Base-by-base conservation (phyloP, 768 basidiomycete genomes). In the Suillus brevipes region DNA sequence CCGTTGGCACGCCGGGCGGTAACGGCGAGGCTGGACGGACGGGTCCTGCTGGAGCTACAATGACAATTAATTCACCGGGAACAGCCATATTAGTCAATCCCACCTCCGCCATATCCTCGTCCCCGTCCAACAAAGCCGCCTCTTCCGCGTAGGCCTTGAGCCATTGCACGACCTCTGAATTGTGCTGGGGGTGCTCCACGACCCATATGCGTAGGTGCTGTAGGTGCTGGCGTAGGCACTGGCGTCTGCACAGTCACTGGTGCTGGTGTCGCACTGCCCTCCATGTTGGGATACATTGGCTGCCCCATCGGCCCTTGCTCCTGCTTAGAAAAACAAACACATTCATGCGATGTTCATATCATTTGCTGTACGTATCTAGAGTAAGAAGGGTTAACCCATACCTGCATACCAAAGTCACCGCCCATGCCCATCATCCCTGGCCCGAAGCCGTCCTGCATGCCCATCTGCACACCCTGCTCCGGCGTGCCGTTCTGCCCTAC, bases 1-100 rank as follows among this genome's bases (percentile, higher is more conserved):
- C 93, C 0, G 93, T 95, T 1, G 93, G 93, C 23, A 95, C 93
- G 65, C 89, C 89, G 16, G 93, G 92, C 1, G 93, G 93, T 1
- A 95, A 82, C 20, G 93, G 93, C 0, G 93, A 94, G 7, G 92
- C 89, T 5, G 93, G 89, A 65, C 92, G 85, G 42, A 87, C 87
- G 47, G 90, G 87, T 8, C 82, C 81, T 63, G 82, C 80, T 31
- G 86, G 84, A 57, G 75, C 75, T 76, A 47, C 43, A 43, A 43
- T 47, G 40, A 45, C 45, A 38, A 56, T 63, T 5, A 25, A 31
- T 58, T 45, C 7, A 28, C 47, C 20, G 28, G 6, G 20, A n/a
- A 34, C 45, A 25, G 50, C 52, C 25, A 16, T 40, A 18, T 7
- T 14, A 59, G 47, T 49, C 62, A 64, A 67, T 67, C 81, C 66